These are phyloP conservation scores for Globisporangium mamillatum DNA, from an alignment of 352 stramenopile species.

Conservation along the genomic window DNA sequence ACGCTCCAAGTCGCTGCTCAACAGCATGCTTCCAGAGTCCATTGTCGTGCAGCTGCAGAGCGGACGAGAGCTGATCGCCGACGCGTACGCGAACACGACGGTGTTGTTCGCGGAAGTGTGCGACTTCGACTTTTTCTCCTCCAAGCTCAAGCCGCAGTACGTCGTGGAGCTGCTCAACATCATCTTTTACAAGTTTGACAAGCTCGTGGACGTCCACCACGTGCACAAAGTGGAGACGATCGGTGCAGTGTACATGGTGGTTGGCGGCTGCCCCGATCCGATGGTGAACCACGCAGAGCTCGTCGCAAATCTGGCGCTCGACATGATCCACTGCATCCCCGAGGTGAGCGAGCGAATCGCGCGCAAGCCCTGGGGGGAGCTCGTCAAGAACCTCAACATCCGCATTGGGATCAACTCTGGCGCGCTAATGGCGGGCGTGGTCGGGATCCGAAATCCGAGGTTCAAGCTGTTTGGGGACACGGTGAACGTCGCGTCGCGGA, in stretches of 20 bases:
- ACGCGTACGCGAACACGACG: constrained; percentile 72
- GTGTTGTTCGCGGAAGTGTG: constrained; percentile 81
- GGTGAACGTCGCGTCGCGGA: constrained; percentile 83
- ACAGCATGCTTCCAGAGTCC: constrained; percentile 81
- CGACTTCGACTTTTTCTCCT: constrained; percentile 85
- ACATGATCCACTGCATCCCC: constrained; percentile 79
- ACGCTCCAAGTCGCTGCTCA: constrained; percentile 73
- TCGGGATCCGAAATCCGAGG: constrained; percentile 78
- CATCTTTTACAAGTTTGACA: constrained; percentile 89
- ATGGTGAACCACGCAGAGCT: constrained; percentile 74
- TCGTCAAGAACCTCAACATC: constrained; percentile 81
- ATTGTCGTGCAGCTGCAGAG: constrained; percentile 76
- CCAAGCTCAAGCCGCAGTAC: constrained; percentile 72
- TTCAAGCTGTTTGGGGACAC: constrained; percentile 90
- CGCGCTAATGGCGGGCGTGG: constrained; percentile 80
- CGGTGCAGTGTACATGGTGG: constrained; percentile 89
- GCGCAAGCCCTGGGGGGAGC: constrained; percentile 58
- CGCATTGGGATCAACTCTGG: constrained; percentile 86
- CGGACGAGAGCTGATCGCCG: constrained; percentile 77
- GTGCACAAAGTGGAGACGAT: constrained; percentile 92
- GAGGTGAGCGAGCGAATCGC: constrained; percentile 72
- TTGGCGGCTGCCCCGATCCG: constrained; percentile 71
- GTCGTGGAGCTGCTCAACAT: constrained; percentile 88
- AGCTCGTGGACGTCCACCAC: constrained; percentile 81
- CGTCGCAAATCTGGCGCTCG: constrained; percentile 75